Evolutionary conservation across 2,329 filamentous ascomycete genomes (phyloP), one percentile per base, ranked within the genome.

Genomic region (Pseudocercospora pini-densiflorae): DNA sequence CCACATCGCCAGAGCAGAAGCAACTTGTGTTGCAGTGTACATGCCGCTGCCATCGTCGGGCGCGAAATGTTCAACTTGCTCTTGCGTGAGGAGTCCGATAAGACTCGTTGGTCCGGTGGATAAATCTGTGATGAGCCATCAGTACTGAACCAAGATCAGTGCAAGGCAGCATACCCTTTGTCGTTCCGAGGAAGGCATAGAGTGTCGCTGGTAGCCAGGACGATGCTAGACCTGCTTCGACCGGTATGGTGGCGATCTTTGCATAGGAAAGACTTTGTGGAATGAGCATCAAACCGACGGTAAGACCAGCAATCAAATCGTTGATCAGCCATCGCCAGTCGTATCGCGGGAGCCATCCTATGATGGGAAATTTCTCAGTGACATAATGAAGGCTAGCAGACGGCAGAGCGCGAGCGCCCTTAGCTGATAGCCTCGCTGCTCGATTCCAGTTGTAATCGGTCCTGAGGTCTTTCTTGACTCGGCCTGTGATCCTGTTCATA

Each of bases 101-200:
- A 90, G 84, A 0, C 88, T 89, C 0, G 88, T 90, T 12, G 88
- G 88, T 4, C 88, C 87, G 0, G 85, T 86, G 0, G 87, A 89
- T 3, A 90, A 76, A 75, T 89, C 87, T 87, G 49, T 33, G 53
- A 33, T 21, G 66, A 59, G 14, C 61, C 16, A 69, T 68, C 31
- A 70, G 58, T 16, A 45, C 47, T 10, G 51, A 5, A 2, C n/a
- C 8, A 27, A 16, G n/a, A 24, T 19, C 4, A 31, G 12, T 19
- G 23, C 7, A 19, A 19, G 8, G 51, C 8, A n/a, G 31, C 23
- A 10, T 59, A 85, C 87, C 87, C 76, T 89, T 89, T 0, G 87
- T 87, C 0, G 87, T 88, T 0, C 87, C 87, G 80, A 89, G 86
- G 62, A 89, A 83, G 1, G 87, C 83, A 69, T 87, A 88, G 16